Base-by-base conservation (phyloP, 2,329 filamentous ascomycete genomes). In the Aspergillus ustus region DNA sequence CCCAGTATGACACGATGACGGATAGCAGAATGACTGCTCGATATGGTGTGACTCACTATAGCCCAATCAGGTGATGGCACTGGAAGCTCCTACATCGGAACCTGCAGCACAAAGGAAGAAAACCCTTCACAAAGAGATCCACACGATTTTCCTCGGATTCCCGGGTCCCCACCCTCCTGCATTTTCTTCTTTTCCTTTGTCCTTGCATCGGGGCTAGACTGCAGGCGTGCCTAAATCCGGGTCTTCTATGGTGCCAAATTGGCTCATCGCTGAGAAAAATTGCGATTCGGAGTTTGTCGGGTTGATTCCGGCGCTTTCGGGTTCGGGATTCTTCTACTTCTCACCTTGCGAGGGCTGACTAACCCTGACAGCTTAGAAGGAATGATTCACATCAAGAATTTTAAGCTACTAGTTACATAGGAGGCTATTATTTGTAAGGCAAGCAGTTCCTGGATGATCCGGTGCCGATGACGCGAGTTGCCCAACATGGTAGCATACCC, bases 21-120 rank as follows among this genome's bases (percentile, higher is more conserved):
- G 40, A 52, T 52, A 29, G 45, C 49, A 48, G 59, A 60, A 65
- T 63, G 63, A 61, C 62, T 61, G 62, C 57, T 59, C 54, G 52
- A 57, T 55, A 66, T 69, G 67, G 66, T 70, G 68, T 70, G 68
- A 70, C 68, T 70, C 67, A 70, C 65, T 65, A 58, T 44, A 49
- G 19, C 59, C 63, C 60, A 65, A 67, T 66, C 58, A 59, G 63
- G 63, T 51, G 53, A 62, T 49, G 57, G n/a, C n/a, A n/a, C n/a
- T n/a, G n/a, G 57, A 61, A 40, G 44, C 37, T 57, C 48, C 20
- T 53, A 54, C 51, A 55, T 50, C 49, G 46, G 59, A 53, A 48
- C 43, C 34, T 22, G 52, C 34, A 29, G 43, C 43, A 45, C 46
- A 51, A 51, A 52, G 11, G 28, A 52, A 57, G 59, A 60, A 54